Conservation (phyloP, 2,329 filamentous ascomycete species). For the Botrytis squamosa region DNA sequence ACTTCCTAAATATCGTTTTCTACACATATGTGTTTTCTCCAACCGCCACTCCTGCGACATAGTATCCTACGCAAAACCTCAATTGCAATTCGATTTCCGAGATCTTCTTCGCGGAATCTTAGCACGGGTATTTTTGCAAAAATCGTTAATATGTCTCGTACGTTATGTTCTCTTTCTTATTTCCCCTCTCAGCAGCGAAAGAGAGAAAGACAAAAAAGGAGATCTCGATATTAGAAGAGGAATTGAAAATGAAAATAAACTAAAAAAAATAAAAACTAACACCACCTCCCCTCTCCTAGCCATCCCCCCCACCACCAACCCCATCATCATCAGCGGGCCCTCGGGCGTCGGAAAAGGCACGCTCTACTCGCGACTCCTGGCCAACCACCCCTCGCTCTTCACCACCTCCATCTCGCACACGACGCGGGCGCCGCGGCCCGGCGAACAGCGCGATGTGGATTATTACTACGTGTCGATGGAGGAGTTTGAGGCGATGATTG, state of each 20-base stretch:
- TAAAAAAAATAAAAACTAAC: slow-evolving; percentile 3
- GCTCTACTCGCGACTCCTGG: slow-evolving; percentile 70
- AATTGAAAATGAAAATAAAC: not conserved
- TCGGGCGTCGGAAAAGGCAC: slow-evolving; percentile 81
- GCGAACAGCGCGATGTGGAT: slow-evolving; percentile 73
- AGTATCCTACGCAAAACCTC: not conserved
- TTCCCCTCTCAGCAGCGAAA: no score
- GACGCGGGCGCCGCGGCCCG: slow-evolving; percentile 71
- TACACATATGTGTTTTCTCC: slow-evolving; percentile 22
- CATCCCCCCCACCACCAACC: slow-evolving; percentile 39
- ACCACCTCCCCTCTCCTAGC: slow-evolving; percentile 5
- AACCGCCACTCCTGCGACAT: slow-evolving; percentile 5
- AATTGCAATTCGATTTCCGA: no score
- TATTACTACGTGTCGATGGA: slow-evolving; percentile 75
- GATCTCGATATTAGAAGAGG: not conserved
- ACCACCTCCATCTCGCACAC: slow-evolving; percentile 70
- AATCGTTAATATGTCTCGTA: slow-evolving; percentile 30
- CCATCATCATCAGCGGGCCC: slow-evolving; percentile 77
- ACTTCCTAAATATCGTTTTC: not conserved
- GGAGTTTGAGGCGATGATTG: slow-evolving; percentile 66
- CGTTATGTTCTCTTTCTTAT: slow-evolving; percentile 26
- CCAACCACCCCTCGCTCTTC: slow-evolving; percentile 54
- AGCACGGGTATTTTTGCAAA: not conserved
- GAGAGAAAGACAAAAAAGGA: not conserved
- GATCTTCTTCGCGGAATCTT: not conserved